Conservation (phyloP, 129 eudicot species). For the Cynara cardunculus region DNA sequence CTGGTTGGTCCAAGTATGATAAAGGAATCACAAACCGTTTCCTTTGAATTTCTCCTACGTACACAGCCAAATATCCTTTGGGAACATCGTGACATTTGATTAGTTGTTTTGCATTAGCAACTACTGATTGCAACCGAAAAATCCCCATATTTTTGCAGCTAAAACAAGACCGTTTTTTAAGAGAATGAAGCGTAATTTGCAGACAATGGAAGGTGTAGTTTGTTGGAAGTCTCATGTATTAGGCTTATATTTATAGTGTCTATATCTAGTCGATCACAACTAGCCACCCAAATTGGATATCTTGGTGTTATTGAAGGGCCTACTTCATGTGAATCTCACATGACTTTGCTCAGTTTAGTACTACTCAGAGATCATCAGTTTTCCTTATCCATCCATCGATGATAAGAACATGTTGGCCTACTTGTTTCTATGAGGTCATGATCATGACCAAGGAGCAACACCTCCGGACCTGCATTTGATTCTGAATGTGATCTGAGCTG, state of each 20-base stretch:
- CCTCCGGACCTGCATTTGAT: background rate
- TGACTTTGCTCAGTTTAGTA: conserved; percentile 22
- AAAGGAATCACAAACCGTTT: conserved; percentile 40
- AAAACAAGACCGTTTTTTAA: background rate
- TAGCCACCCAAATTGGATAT: conserved; percentile 10
- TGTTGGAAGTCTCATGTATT: background rate
- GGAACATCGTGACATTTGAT: conserved; percentile 36
- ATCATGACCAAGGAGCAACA: background rate
- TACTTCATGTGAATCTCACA: conserved; percentile 26
- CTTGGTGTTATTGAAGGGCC: conserved; percentile 19
- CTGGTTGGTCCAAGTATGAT: conserved; percentile 40
- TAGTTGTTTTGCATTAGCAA: conserved; percentile 27
- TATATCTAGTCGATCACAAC: background rate
- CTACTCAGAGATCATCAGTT: background rate
- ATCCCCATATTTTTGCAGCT: conserved; percentile 17
- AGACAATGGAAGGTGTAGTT: background rate
- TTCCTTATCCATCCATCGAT: conserved; percentile 11
- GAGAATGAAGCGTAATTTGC: background rate
- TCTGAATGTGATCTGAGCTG: background rate
- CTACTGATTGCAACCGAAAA: conserved; percentile 22
- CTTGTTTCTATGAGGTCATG: conserved; percentile 20
- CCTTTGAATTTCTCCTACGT: conserved; percentile 42
- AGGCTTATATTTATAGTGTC: conserved; percentile 12
- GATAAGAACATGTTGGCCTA: conserved; percentile 13
- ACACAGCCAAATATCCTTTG: conserved; percentile 49